Evolutionary conservation across 306 rosid genomes (phyloP).

Genomic region (Dryas alaskensis): DNA sequence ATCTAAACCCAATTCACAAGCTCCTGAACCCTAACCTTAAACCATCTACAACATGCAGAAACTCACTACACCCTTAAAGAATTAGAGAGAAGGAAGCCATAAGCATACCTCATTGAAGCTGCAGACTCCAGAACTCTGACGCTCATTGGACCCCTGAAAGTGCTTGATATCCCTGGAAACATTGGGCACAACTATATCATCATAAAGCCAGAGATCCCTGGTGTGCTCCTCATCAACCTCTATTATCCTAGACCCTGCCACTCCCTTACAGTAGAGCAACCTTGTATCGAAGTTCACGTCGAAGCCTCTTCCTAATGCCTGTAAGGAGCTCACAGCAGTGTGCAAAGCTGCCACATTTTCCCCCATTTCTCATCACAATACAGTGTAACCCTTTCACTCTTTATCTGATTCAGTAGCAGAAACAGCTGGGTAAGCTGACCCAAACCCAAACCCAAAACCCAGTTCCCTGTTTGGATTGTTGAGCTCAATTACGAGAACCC

Average conservation of each 20-base stretch:
- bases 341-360: slow-evolving; percentile 78
- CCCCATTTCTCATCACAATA: slow-evolving; percentile 73
- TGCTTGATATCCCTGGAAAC: slow-evolving; percentile 68
- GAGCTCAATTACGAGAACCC: slow-evolving; percentile 36
- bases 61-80: background rate
- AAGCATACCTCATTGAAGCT: slow-evolving; percentile 60
- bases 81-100: background rate
- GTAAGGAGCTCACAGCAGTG: slow-evolving; percentile 79
- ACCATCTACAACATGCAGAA: slow-evolving; percentile 5
- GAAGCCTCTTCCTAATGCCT: slow-evolving; percentile 89
- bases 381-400: background rate
- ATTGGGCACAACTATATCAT: slow-evolving; percentile 55
- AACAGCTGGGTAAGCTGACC: slow-evolving; percentile 27
- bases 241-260: slow-evolving; percentile 67
- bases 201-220: slow-evolving; percentile 57
- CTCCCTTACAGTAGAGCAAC: slow-evolving; percentile 87
- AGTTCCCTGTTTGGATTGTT: slow-evolving; percentile 20
- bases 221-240: slow-evolving; percentile 58
- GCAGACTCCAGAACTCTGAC: slow-evolving; percentile 67
- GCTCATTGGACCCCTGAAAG: slow-evolving; percentile 42
- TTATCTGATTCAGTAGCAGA: slow-evolving; percentile 4
- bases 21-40: background rate
- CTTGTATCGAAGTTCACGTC: slow-evolving; percentile 88
- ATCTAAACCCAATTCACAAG: background rate
- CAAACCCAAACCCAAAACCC: slow-evolving; percentile 19